Base-by-base conservation (phyloP, 768 basidiomycete species). In the Inosperma sp. region DNA sequence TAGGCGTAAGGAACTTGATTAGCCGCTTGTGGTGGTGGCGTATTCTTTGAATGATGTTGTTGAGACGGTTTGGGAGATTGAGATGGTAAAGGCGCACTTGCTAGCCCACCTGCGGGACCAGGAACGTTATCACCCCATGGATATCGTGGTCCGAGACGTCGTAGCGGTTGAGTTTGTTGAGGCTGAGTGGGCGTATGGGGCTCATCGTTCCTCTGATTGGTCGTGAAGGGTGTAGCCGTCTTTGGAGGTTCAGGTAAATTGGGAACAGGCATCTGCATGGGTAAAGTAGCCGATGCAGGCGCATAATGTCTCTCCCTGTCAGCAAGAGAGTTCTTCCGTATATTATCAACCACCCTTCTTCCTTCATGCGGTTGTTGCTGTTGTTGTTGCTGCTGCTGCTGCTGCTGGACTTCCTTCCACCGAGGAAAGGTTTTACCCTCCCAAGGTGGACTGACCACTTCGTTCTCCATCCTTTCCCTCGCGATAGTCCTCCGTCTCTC, bases 401-500 rank as follows among this genome's bases (percentile, higher is more conserved):
- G 31, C 13, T 31, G 43, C 5, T 37, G 16, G 7, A 33, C 33
- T n/a, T 5, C 23, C 23, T 13, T 19, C 41, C 9, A n/a, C 17
- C 19, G n/a, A 10, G 64, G 63, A 51, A 65, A 63, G 36, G 59
- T 59, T 40, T 43, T 21, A 1, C 66, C 66, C 29, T 63, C 57
- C 60, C 60, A 65, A 7, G 65, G 65, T 22, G 60, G 59, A 23
- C 59, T 62, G 22, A 65, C 30, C 3, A 65, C 59, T 34, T 65
- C 47, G 6, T 50, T 57, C 43, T 66, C 65, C 5, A 65, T 56
- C 19, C 83, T 72, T 59, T 83, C 72, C 54, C 81, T 80, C 48
- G 78, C 93, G 51, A 71, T 69, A 0, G 93, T 96, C 13, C 91
- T 81, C 55, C 83, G 87, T 1, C 94, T 76, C 7, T 94, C 85